phyloP scores from a whole-genome alignment of 176 grass and related monocot species.

The Poa pratensis region DNA sequence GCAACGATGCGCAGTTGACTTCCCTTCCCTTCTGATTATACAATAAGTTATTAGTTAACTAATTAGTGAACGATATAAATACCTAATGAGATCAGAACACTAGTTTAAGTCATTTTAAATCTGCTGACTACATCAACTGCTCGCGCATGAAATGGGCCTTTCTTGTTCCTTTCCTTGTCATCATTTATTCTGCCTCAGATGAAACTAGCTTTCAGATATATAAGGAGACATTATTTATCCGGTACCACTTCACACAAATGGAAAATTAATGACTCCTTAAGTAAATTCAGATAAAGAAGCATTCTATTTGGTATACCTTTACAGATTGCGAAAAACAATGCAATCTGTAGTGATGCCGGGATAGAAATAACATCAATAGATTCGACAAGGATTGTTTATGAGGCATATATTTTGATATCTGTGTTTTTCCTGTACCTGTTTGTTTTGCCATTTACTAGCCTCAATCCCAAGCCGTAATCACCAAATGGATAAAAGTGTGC shows the following conservation, averaged over 20 bases:
- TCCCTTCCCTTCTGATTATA: conserved; percentile 8
- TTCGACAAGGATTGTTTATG: background rate
- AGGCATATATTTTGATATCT: background rate
- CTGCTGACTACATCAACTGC: background rate
- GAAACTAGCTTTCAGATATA: background rate
- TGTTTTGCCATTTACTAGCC: background rate
- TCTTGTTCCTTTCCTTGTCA: background rate
- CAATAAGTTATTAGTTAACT: background rate
- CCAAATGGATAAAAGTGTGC: background rate
- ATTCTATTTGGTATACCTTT: background rate
- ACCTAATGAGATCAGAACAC: background rate
- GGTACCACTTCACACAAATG: too few species aligned
- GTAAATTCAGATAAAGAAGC: background rate
- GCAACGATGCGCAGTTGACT: conserved; percentile 29
- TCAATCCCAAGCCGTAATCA: background rate
- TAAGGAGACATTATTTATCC: too few species aligned
- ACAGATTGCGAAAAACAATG: background rate
- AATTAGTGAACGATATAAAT: background rate
- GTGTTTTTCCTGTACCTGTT: background rate
- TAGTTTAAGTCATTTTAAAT: background rate
- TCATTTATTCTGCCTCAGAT: background rate
- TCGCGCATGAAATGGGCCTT: conserved; percentile 28
- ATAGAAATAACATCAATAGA: background rate
- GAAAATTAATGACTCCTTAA: too few species aligned
- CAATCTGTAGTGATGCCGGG: background rate